These are phyloP conservation scores for Salvia splendens DNA, from an alignment of 257 asterid genomes.

Conservation along the genomic window DNA sequence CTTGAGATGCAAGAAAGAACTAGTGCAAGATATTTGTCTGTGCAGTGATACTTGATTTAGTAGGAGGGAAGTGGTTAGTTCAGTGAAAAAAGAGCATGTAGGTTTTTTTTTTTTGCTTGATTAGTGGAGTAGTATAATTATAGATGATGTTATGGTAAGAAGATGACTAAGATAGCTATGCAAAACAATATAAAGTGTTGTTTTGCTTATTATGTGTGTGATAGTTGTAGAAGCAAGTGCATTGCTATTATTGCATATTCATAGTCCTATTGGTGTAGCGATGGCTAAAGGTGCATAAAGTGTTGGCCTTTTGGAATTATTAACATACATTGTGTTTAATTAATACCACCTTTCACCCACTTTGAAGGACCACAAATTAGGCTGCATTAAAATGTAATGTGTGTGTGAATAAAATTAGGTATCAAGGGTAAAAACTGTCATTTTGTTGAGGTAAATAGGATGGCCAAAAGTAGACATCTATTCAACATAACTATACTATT, in stretches of 20 bases:
- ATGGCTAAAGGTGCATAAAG: conserved; percentile 16
- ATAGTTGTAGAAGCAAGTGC: conserved; percentile 20
- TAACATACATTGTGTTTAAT: conserved; percentile 1
- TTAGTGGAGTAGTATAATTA: neutral
- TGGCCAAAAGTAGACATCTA: neutral
- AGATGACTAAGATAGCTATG: conserved; percentile 21
- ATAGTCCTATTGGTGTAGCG: conserved; percentile 21
- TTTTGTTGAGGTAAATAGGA: conserved; percentile 1
- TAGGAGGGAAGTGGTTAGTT: neutral
- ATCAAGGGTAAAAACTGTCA: neutral
- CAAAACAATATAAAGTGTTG: conserved; percentile 13
- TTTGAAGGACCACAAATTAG: conserved; percentile 29
- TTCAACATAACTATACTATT: conserved; percentile 19
- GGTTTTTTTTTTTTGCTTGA: too few species aligned
- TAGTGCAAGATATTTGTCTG: neutral
- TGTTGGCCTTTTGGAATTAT: conserved; percentile 19
- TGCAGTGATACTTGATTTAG: conserved; percentile 10
- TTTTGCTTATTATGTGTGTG: neutral
- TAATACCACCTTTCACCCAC: conserved; percentile 23
- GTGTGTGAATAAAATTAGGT: neutral
- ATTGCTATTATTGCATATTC: conserved; percentile 31
- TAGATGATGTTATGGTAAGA: neutral
- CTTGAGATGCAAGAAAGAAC: conserved; percentile 1
- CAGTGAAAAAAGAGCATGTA: too few species aligned
- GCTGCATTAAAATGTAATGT: conserved; percentile 18